Conservation (phyloP, 345 rosid genomes). For the Bruguiera sexangula region DNA sequence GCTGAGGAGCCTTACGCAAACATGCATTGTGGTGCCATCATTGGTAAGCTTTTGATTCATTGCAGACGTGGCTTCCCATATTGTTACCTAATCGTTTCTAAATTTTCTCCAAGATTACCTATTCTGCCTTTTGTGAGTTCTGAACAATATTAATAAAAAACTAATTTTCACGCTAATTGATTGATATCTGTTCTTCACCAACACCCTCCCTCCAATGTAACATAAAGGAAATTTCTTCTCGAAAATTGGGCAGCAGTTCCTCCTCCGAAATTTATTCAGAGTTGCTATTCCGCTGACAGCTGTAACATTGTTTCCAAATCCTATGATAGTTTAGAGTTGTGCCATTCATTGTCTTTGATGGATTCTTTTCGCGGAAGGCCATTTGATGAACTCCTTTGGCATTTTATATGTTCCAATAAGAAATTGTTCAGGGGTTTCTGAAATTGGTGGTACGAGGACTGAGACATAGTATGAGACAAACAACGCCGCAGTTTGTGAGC, state of each 20-base stretch:
- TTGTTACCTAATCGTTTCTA: not conserved
- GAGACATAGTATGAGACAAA: too few species aligned
- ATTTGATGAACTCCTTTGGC: too few species aligned
- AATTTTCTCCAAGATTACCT: not conserved
- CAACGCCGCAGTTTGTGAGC: too few species aligned
- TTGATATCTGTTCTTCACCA: not conserved
- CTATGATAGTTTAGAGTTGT: too few species aligned
- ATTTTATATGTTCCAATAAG: not conserved
- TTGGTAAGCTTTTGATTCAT: constrained; percentile 45
- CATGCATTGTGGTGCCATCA: constrained; percentile 91
- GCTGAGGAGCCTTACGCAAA: constrained; percentile 88
- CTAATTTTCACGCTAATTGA: not conserved
- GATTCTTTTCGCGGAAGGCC: too few species aligned
- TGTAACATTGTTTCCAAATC: too few species aligned
- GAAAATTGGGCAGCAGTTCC: too few species aligned
- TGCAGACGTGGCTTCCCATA: not conserved
- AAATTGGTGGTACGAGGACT: not conserved
- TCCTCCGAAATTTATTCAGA: too few species aligned
- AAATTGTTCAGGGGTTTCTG: not conserved
- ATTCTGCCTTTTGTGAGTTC: not conserved
- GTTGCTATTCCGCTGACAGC: too few species aligned
- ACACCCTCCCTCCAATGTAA: not conserved
- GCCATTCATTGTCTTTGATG: too few species aligned
- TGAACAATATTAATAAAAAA: not conserved
- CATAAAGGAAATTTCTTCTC: too few species aligned